Conservation (phyloP, 73 alveolate species). For the Tetrahymena malaccensis region DNA sequence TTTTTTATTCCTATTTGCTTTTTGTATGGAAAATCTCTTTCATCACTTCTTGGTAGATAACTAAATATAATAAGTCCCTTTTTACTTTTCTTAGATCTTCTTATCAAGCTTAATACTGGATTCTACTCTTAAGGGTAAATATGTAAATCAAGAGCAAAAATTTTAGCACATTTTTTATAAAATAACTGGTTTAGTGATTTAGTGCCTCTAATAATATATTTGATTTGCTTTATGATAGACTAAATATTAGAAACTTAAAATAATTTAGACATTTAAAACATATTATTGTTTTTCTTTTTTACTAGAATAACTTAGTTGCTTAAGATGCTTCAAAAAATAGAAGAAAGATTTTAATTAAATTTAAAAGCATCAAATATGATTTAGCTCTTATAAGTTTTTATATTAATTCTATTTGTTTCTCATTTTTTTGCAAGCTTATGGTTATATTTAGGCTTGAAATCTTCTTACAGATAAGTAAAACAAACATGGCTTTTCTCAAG, state of each 20-base stretch:
- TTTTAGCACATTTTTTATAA: not conserved
- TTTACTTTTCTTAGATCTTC: not conserved
- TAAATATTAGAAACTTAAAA: too few species aligned
- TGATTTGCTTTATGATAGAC: not conserved
- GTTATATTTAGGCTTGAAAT: constrained; percentile 9
- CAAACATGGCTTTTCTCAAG: not conserved
- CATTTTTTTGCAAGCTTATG: constrained; percentile 32
- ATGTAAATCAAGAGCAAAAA: not conserved
- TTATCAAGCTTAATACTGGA: not conserved
- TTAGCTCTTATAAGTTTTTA: not conserved
- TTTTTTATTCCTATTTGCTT: not conserved
- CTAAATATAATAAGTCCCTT: not conserved
- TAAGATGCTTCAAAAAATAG: not conserved
- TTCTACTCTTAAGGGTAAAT: not conserved
- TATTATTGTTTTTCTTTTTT: not conserved
- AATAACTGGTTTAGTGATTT: not conserved
- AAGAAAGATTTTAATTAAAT: not conserved
- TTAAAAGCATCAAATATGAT: not conserved
- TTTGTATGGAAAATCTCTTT: not conserved
- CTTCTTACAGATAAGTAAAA: not conserved
- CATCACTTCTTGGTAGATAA: not conserved
- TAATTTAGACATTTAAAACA: not conserved
- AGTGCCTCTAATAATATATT: not conserved
- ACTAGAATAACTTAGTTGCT: not conserved
- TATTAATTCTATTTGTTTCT: not conserved